These are phyloP conservation scores for Microbotryum silenes-acaulis DNA, from an alignment of 1,284 basidiomycete genomes.

Conservation along the genomic window DNA sequence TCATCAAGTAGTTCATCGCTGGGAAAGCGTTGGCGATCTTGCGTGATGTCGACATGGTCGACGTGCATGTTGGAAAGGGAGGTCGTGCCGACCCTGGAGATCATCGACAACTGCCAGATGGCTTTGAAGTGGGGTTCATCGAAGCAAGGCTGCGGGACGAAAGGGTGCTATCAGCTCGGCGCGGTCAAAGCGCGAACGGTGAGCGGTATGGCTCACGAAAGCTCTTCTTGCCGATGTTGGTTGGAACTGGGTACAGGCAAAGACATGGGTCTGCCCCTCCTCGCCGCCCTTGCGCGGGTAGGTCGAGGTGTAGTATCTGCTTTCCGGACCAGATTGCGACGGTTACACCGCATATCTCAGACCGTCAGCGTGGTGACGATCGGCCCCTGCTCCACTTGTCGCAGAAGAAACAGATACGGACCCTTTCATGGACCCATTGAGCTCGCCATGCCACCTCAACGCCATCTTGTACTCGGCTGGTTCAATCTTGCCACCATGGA, in stretches of 20 bases:
- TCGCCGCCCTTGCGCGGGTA: conserved; percentile 8
- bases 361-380: too few species aligned
- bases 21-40: conserved; percentile 9
- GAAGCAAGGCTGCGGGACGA: conserved; percentile 52
- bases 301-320: conserved; percentile 20
- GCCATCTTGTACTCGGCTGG: conserved; percentile 11
- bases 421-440: conserved; percentile 19
- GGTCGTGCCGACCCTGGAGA: conserved; percentile 56
- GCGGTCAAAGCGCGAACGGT: too few species aligned
- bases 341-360: too few species aligned
- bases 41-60: conserved; percentile 50
- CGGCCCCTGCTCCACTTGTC: too few species aligned
- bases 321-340: too few species aligned
- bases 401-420: neutral
- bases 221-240: too few species aligned
- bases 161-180: neutral
- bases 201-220: neutral
- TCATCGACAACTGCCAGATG: conserved; percentile 72
- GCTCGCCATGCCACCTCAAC: conserved; percentile 17
- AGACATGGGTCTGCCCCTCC: too few species aligned
- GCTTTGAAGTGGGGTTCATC: conserved; percentile 91
- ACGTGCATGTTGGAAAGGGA: conserved; percentile 78
- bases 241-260: too few species aligned
- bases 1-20: neutral
- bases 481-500: neutral